Percentiles rank a stretch among this genome's conserved stretches.
Evolutionary conservation across 192 early-diverging fungal genomes (phyloP).

Genomic region (Umbelopsis vinacea): DNA sequence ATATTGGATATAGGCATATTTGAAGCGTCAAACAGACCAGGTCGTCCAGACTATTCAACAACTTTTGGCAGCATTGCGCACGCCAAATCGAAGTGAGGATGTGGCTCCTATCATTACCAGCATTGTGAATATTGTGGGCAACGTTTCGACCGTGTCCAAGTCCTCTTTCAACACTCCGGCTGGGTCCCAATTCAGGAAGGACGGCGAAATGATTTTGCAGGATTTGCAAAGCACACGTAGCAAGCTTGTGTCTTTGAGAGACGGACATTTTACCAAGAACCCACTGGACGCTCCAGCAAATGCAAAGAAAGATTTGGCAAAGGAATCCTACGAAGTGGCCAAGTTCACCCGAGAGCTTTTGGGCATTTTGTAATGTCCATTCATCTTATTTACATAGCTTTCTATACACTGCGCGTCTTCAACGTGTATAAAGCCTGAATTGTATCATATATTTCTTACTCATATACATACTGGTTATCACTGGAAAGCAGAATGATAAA

Average conservation of each 20-base stretch:
- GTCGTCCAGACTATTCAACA: conserved; percentile 83
- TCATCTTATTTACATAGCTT: not conserved
- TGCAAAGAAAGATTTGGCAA: conserved; percentile 83
- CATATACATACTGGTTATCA: conserved; percentile 19
- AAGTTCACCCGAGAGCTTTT: conserved; percentile 87
- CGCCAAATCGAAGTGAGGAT: conserved; percentile 29
- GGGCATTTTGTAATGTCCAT: conserved; percentile 59
- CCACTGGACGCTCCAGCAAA: conserved; percentile 14
- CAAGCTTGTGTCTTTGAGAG: conserved; percentile 63
- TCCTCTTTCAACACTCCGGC: conserved; percentile 48
- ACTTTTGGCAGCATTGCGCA: conserved; percentile 65
- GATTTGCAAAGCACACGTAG: conserved; percentile 57
- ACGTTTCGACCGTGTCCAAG: conserved; percentile 55
- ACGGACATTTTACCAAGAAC: conserved; percentile 45
- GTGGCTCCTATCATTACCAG: conserved; percentile 44
- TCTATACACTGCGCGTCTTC: not conserved
- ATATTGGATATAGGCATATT: conserved; percentile 56
- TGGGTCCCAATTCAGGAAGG: conserved; percentile 32
- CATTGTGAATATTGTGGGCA: conserved; percentile 42
- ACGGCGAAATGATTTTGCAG: conserved; percentile 64
- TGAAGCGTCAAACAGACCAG: conserved; percentile 72
- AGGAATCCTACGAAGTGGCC: conserved; percentile 87
- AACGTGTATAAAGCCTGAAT: conserved; percentile 22
- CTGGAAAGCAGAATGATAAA: not conserved
- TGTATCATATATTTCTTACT: conserved; percentile 22